phyloP scores from a whole-genome alignment of 2,329 filamentous ascomycete species.

The Beauveria brongniartii region DNA sequence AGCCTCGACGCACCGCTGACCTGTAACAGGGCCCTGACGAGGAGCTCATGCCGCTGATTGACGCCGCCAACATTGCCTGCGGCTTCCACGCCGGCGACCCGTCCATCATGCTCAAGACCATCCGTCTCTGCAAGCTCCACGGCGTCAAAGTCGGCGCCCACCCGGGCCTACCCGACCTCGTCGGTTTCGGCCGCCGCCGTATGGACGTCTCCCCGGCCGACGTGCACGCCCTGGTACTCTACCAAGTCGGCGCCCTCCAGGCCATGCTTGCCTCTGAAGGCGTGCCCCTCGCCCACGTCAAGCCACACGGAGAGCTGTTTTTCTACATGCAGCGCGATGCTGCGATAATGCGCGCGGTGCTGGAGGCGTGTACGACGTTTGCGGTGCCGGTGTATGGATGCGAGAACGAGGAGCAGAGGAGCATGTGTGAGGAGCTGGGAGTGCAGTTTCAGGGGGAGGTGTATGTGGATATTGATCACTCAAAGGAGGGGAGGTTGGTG shows the following conservation, averaged over 20 bases:
- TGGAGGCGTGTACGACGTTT: slow-evolving; percentile 20
- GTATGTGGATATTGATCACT: slow-evolving; percentile 19
- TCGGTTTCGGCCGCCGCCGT: slow-evolving; percentile 55
- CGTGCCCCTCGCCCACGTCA: slow-evolving; percentile 51
- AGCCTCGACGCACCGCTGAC: background rate
- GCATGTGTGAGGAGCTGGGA: slow-evolving; percentile 16
- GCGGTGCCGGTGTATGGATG: slow-evolving; percentile 22
- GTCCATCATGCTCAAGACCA: slow-evolving; percentile 54
- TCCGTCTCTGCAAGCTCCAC: slow-evolving; percentile 48
- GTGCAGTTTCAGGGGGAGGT: slow-evolving; percentile 15
- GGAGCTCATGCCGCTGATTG: slow-evolving; percentile 52
- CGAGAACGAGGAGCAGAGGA: slow-evolving; percentile 2
- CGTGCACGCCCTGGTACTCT: slow-evolving; percentile 48
- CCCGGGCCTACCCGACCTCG: slow-evolving; percentile 55
- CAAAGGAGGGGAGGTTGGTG: slow-evolving; percentile 12
- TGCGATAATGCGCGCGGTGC: slow-evolving; percentile 20
- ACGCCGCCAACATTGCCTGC: slow-evolving; percentile 56
- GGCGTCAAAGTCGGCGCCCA: slow-evolving; percentile 53
- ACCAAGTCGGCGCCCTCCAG: slow-evolving; percentile 56
- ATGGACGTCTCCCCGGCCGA: slow-evolving; percentile 52
- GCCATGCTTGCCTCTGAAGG: slow-evolving; percentile 50
- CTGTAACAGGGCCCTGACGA: slow-evolving; percentile 43
- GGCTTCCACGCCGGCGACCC: slow-evolving; percentile 54
- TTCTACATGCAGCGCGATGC: slow-evolving; percentile 24
- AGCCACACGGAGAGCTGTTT: slow-evolving; percentile 54